Evolutionary conservation across 805 yeast species (phyloP).

Genomic region (Candida corydali): DNA sequence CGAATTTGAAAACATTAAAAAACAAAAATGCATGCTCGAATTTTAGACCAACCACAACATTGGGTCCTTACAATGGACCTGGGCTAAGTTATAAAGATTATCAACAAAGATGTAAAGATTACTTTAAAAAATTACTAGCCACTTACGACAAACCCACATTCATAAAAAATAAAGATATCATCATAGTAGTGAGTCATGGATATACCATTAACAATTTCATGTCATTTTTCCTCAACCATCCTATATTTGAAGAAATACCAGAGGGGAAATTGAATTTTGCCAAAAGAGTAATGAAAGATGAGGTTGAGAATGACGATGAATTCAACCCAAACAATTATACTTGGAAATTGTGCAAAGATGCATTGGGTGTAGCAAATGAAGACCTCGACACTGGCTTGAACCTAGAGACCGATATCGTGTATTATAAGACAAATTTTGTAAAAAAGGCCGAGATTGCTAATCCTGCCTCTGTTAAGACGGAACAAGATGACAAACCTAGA

Average conservation of each 20-base stretch:
- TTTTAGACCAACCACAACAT: slow-evolving; percentile 39
- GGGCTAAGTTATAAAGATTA: slow-evolving; percentile 37
- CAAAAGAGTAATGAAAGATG: slow-evolving; percentile 12
- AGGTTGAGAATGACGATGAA: slow-evolving; percentile 11
- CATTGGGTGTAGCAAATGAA: slow-evolving; percentile 25
- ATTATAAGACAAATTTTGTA: slow-evolving; percentile 41
- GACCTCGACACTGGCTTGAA: slow-evolving; percentile 28
- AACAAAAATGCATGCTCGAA: slow-evolving; percentile 32
- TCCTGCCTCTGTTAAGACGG: slow-evolving; percentile 5
- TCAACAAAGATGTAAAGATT: slow-evolving; percentile 33
- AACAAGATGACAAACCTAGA: slow-evolving; percentile 21
- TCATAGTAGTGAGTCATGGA: slow-evolving; percentile 40
- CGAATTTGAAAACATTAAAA: slow-evolving; percentile 32
- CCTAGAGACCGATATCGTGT: slow-evolving; percentile 39
- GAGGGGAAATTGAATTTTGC: slow-evolving; percentile 36
- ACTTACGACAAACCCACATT: slow-evolving; percentile 36
- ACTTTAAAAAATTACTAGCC: slow-evolving; percentile 38
- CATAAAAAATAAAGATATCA: slow-evolving; percentile 28
- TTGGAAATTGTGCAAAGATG: slow-evolving; percentile 34
- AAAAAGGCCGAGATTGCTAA: slow-evolving; percentile 26
- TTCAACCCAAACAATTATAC: slow-evolving; percentile 15
- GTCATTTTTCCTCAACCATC: slow-evolving; percentile 38
- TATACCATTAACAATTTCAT: slow-evolving; percentile 37
- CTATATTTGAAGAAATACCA: slow-evolving; percentile 42
- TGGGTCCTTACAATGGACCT: slow-evolving; percentile 42